phyloP scores from a whole-genome alignment of 495 filamentous ascomycete genomes.

The Aspergillus homomorphus region DNA sequence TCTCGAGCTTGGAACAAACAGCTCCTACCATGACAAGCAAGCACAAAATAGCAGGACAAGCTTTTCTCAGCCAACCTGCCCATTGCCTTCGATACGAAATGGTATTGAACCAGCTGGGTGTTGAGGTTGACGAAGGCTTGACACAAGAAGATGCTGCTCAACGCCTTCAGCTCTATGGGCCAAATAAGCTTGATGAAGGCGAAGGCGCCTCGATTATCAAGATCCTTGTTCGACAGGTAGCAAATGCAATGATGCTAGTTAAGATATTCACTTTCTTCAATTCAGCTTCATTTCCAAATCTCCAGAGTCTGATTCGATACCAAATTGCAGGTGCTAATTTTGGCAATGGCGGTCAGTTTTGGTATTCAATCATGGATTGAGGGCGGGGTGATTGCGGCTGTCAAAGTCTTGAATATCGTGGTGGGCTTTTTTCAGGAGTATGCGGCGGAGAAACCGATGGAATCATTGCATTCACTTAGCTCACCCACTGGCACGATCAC shows the following conservation, averaged over 20 bases:
- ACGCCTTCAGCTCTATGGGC: constrained; percentile 55
- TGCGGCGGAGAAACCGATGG: constrained; percentile 72
- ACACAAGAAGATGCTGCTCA: constrained; percentile 51
- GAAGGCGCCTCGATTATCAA: constrained; percentile 55
- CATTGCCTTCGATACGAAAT: constrained; percentile 57
- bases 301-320: background rate
- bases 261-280: constrained; percentile 13
- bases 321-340: constrained; percentile 55
- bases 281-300: background rate
- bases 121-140: constrained; percentile 61
- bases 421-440: constrained; percentile 72
- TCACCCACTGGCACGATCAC: constrained; percentile 60
- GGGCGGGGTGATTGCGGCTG: constrained; percentile 62
- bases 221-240: constrained; percentile 59
- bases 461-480: constrained; percentile 60
- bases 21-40: too few species aligned
- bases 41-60: too few species aligned
- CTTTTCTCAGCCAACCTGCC: constrained; percentile 54
- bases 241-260: constrained; percentile 67
- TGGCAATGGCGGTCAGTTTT: constrained; percentile 69
- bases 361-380: constrained; percentile 68
- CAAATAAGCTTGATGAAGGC: constrained; percentile 59
- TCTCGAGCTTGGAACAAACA: too few species aligned
- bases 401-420: constrained; percentile 63
- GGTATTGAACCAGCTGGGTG: constrained; percentile 56